These are phyloP conservation scores for Globisporangium mamillatum DNA, from an alignment of 352 stramenopile genomes.

Conservation along the genomic window DNA sequence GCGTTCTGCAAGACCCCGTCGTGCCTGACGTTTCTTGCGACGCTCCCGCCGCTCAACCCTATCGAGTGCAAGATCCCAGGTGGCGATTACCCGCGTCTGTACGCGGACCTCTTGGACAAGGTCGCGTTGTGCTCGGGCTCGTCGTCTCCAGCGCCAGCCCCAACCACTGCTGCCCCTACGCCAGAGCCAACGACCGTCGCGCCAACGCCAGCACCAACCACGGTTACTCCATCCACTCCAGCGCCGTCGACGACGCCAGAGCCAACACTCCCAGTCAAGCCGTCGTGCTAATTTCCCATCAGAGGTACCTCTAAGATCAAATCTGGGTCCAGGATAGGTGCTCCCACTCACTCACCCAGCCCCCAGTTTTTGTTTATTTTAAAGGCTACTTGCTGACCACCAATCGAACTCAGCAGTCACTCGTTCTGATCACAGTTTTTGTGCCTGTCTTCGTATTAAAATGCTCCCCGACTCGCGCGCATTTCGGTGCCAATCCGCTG, in stretches of 20 bases:
- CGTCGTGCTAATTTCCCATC: neutral
- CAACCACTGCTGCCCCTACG: neutral
- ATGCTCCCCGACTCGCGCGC: neutral
- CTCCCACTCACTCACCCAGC: neutral
- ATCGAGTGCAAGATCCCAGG: conserved; percentile 7
- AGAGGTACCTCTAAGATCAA: neutral
- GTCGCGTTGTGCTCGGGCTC: neutral
- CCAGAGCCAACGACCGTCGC: neutral
- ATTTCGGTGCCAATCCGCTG: no score
- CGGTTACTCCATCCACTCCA: neutral
- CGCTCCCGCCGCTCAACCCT: conserved; percentile 8
- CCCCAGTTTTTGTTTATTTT: neutral
- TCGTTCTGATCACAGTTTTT: neutral
- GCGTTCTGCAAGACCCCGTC: neutral
- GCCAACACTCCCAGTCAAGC: neutral
- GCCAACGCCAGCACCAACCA: neutral
- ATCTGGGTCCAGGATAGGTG: neutral
- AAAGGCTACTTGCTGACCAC: neutral
- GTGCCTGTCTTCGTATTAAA: neutral
- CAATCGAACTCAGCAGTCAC: neutral
- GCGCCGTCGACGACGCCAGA: neutral
- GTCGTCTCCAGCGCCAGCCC: neutral
- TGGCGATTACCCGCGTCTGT: neutral
- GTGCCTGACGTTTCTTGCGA: conserved; percentile 9
- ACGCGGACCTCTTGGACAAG: neutral